A percentile compares a stretch with the other conserved stretches of the same genome.
Conservation (phyloP, 768 basidiomycete genomes). For the Lentinula sp. region DNA sequence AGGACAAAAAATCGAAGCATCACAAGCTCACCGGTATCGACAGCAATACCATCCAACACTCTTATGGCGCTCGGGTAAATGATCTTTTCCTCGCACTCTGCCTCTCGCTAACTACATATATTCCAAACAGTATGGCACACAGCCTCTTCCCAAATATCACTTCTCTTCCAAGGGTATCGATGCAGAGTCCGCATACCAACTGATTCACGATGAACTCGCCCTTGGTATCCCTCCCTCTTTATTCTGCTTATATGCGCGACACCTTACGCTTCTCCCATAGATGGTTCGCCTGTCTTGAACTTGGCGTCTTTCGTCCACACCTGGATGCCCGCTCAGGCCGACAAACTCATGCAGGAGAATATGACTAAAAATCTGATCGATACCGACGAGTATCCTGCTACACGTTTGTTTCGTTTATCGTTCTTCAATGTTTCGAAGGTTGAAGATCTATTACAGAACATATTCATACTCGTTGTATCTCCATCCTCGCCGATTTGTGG, state of each 20-base stretch:
- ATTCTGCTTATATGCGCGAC: slow-evolving; percentile 28
- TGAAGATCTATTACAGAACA: slow-evolving; percentile 24
- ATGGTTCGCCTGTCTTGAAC: slow-evolving; percentile 58
- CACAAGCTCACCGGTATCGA: slow-evolving; percentile 27
- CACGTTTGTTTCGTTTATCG: slow-evolving; percentile 32
- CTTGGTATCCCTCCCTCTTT: slow-evolving; percentile 42
- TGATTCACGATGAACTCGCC: slow-evolving; percentile 58
- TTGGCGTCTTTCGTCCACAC: slow-evolving; percentile 60
- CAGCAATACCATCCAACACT: slow-evolving; percentile 27
- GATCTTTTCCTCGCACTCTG: background rate
- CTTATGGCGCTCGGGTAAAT: slow-evolving; percentile 49
- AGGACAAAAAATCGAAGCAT: slow-evolving; percentile 43
- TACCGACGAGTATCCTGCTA: slow-evolving; percentile 62
- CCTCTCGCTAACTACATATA: background rate
- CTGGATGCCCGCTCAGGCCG: slow-evolving; percentile 43
- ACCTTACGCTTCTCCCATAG: slow-evolving; percentile 33
- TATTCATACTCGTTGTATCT: slow-evolving; percentile 49
- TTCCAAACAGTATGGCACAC: slow-evolving; percentile 42
- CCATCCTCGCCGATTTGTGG: slow-evolving; percentile 59
- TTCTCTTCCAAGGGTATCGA: slow-evolving; percentile 46
- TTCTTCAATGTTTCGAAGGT: background rate
- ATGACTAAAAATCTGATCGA: slow-evolving; percentile 61
- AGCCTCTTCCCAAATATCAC: slow-evolving; percentile 64
- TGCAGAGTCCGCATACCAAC: slow-evolving; percentile 49
- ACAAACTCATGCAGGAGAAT: slow-evolving; percentile 37